Evolutionary conservation across 108 stramenopile genomes (phyloP), one percentile per base, ranked within the genome.

Genomic region (Fistulifera pelliculosa): DNA sequence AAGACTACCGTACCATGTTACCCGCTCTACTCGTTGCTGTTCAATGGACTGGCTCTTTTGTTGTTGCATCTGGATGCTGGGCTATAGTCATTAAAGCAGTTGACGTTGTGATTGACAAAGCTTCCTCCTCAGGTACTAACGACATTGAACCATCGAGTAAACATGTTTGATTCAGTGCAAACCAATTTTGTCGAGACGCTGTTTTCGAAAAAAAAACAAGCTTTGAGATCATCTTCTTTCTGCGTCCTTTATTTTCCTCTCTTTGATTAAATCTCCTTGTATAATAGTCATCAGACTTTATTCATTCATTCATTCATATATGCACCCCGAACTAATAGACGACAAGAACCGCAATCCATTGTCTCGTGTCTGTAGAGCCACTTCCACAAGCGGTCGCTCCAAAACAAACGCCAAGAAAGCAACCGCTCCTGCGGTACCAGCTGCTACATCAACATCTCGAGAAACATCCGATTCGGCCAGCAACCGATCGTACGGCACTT

Each of bases 391-490:
- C 17, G 38, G 17, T 41, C 58, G 62, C 11, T 62, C 69, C 28
- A 67, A 48, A 15, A 71, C 80, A 65, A 60, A 58, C 8, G 89
- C 75, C 28, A 79, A 58, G 52, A 82, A 82, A 3, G 82, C 74
- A 1, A 80, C 50, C 22, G 85, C 82, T 21, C 85, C 82, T 4
- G 80, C 66, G 24, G 85, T 90, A 13, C 80, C 89, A n/a, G 71
- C 69, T 21, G 64, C 41, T 12, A 86, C 76, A 59, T 81, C 80
- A 10, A 53, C 56, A 2, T 79, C 27, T 2, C 69, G 44, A 44
- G 84, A 80, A 15, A 90, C 83, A 67, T 90, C 89, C 7, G 80
- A 82, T 76, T 90, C 89, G 11, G 69, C 84, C 58, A 90, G 49
- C 18, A 90, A 56, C 17, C 89, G 70, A 57, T 85, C 64, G 8